phyloP scores from a whole-genome alignment of 2,329 filamentous ascomycete species.

The Penicillium sp. region DNA sequence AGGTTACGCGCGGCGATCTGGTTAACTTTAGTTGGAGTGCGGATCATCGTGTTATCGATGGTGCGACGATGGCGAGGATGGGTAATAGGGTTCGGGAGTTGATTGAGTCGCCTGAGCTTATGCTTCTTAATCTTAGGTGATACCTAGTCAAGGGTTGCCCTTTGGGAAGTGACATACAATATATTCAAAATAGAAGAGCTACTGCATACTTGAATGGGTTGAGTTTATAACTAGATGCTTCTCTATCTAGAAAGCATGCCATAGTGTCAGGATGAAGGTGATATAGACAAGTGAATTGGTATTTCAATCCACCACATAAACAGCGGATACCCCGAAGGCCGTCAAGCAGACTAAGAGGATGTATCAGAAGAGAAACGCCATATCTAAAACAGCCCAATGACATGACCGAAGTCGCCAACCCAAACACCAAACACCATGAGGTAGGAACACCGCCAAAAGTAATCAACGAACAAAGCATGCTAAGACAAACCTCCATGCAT shows the following conservation, averaged over 20 bases:
- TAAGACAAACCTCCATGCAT: slow-evolving; percentile 12
- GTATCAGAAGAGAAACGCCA: slow-evolving; percentile 8
- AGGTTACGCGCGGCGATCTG: slow-evolving; percentile 70
- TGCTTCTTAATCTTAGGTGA: slow-evolving; percentile 78
- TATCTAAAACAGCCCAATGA: slow-evolving; percentile 4
- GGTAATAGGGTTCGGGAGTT: slow-evolving; percentile 73
- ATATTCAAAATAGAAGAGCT: background rate
- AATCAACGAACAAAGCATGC: background rate
- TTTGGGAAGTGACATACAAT: background rate
- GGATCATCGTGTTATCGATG: slow-evolving; percentile 90
- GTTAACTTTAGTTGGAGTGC: slow-evolving; percentile 95
- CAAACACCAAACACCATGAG: slow-evolving; percentile 8
- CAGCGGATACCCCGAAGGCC: background rate
- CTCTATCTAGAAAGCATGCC: too few species aligned
- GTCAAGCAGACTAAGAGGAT: slow-evolving; percentile 1
- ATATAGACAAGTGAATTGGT: background rate
- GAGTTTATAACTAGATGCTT: background rate
- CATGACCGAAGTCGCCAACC: slow-evolving; percentile 1
- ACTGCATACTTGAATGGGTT: background rate
- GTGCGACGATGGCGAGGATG: slow-evolving; percentile 88
- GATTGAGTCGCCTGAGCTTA: slow-evolving; percentile 79
- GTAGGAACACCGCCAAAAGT: background rate
- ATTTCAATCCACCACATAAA: background rate
- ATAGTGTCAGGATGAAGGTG: background rate
- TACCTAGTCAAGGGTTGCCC: background rate